These are phyloP conservation scores for Penicillium ucsense DNA, from an alignment of 495 filamentous ascomycete genomes.

Conservation along the genomic window DNA sequence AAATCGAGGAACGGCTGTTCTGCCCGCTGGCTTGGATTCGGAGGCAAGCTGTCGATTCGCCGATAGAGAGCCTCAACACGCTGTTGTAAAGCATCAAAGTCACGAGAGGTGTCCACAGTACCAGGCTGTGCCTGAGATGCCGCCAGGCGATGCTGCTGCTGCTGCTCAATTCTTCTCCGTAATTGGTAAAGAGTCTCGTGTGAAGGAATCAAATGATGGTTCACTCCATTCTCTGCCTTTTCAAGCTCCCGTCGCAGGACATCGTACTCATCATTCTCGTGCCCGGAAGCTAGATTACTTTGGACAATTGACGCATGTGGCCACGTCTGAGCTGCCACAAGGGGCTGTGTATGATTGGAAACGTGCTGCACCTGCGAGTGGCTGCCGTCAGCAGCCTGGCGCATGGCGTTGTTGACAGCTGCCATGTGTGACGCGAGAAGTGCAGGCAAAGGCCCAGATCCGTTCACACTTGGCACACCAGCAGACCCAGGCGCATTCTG, in stretches of 20 bases:
- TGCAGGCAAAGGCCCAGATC: background rate
- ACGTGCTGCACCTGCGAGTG: background rate
- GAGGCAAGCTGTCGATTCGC: background rate
- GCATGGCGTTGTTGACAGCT: background rate
- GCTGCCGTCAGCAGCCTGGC: background rate
- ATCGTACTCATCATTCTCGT: background rate
- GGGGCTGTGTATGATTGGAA: background rate
- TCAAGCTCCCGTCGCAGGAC: background rate
- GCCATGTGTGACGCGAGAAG: background rate
- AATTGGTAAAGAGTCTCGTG: background rate
- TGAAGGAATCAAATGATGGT: background rate
- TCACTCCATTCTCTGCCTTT: background rate
- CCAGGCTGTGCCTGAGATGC: background rate
- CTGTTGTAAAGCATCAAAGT: background rate
- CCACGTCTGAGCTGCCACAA: no score
- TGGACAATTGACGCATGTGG: no score
- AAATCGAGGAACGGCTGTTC: background rate
- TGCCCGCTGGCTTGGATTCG: background rate
- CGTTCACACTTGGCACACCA: no score
- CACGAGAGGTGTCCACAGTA: background rate
- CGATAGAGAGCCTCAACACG: constrained; percentile 2
- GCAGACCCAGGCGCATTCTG: background rate
- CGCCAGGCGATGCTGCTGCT: background rate
- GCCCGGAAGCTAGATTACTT: no score
- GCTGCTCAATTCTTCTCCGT: background rate